Evolutionary conservation across 768 basidiomycete genomes (phyloP).

Genomic region (Xerocomellus intermedius): DNA sequence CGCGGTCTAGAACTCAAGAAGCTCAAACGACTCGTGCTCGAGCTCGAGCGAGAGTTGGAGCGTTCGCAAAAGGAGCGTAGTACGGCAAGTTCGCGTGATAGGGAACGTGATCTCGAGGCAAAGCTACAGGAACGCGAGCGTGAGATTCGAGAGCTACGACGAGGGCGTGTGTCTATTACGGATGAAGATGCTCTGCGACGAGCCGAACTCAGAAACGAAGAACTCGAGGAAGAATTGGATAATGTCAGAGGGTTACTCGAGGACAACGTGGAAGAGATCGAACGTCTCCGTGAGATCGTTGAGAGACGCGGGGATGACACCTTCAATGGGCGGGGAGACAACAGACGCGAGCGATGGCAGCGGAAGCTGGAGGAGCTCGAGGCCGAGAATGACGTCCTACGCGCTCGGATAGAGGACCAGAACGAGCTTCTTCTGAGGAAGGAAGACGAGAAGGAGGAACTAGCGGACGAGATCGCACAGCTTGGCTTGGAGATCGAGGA

Average conservation of each 20-base stretch:
- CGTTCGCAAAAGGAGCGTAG: slow-evolving; percentile 56
- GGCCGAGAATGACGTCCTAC: slow-evolving; percentile 62
- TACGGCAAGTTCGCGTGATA: slow-evolving; percentile 39
- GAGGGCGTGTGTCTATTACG: slow-evolving; percentile 41
- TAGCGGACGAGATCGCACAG: slow-evolving; percentile 62
- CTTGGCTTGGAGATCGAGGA: slow-evolving; percentile 68
- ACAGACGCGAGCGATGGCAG: slow-evolving; percentile 43
- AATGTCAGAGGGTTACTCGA: slow-evolving; percentile 65
- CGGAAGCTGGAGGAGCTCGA: slow-evolving; percentile 57
- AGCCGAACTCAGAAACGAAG: slow-evolving; percentile 57
- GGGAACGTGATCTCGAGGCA: slow-evolving; percentile 76
- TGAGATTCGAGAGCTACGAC: slow-evolving; percentile 65
- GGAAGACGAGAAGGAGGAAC: slow-evolving; percentile 72
- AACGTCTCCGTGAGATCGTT: slow-evolving; percentile 65
- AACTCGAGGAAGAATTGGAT: slow-evolving; percentile 74
- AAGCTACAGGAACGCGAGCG: slow-evolving; percentile 70
- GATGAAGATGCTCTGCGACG: slow-evolving; percentile 56
- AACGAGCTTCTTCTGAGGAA: slow-evolving; percentile 50
- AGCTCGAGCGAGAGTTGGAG: slow-evolving; percentile 79
- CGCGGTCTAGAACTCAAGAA: slow-evolving; percentile 90
- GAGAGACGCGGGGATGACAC: slow-evolving; percentile 52
- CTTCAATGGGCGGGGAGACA: slow-evolving; percentile 40
- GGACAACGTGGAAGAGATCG: slow-evolving; percentile 84
- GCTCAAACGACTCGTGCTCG: slow-evolving; percentile 82
- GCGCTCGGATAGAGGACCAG: slow-evolving; percentile 55